A percentile compares a stretch with the other conserved stretches of the same genome.
These are phyloP conservation scores for Lichtheimia corymbifera DNA, from an alignment of 371 early-diverging fungal species.

Conservation along the genomic window DNA sequence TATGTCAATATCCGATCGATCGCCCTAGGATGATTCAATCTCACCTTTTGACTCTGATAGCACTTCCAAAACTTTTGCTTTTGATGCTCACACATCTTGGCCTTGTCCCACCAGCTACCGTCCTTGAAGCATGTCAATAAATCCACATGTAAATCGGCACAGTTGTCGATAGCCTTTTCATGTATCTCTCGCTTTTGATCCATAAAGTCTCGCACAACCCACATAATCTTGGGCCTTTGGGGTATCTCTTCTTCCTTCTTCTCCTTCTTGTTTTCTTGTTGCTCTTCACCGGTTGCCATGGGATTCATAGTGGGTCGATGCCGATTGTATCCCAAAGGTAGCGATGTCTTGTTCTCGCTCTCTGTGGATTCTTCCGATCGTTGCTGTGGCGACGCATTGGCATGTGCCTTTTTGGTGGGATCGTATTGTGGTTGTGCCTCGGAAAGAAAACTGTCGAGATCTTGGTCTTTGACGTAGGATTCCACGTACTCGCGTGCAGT, in stretches of 20 bases:
- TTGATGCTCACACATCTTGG: constrained; percentile 63
- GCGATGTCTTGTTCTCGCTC: constrained; percentile 10
- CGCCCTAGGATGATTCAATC: neutral
- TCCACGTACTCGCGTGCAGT: constrained; percentile 46
- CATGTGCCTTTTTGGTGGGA: constrained; percentile 26
- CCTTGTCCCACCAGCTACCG: constrained; percentile 67
- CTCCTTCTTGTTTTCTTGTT: constrained; percentile 1
- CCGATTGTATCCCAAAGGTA: constrained; percentile 12
- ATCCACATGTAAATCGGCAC: constrained; percentile 57
- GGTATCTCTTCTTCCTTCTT: constrained; percentile 1
- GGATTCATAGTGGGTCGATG: constrained; percentile 19
- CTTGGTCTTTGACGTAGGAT: constrained; percentile 34
- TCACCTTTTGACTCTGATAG: constrained; percentile 52
- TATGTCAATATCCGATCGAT: neutral
- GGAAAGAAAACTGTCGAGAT: constrained; percentile 28
- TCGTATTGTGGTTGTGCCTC: constrained; percentile 44
- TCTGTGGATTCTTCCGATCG: constrained; percentile 16
- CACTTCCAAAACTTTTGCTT: constrained; percentile 58
- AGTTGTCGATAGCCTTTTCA: constrained; percentile 49
- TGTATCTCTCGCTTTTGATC: constrained; percentile 57
- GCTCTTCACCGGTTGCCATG: constrained; percentile 5
- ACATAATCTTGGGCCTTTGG: constrained; percentile 19
- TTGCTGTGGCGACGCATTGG: constrained; percentile 10
- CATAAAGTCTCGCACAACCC: constrained; percentile 32
- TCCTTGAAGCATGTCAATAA: constrained; percentile 53